A percentile compares a stretch with the other conserved stretches of the same genome.
Evolutionary conservation across 1,139 yeast genomes (phyloP).

Genomic region (Diutina siamensis): DNA sequence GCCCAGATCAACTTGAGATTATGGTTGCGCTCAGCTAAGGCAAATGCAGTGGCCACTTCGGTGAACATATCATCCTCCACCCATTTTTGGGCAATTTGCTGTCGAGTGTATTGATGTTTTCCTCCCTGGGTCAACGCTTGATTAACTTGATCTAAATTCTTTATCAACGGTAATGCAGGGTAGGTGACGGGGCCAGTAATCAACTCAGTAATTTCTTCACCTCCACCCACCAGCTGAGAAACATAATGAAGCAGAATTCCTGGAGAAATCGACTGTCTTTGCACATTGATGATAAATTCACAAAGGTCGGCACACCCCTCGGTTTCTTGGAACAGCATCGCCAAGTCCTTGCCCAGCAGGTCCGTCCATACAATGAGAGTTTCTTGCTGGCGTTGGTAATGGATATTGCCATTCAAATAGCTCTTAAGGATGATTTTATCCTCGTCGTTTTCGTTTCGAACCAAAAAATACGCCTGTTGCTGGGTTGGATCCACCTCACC

Average conservation of each 20-base stretch:
- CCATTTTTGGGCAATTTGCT: constrained; percentile 39
- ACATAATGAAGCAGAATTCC: constrained; percentile 67
- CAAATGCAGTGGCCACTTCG: constrained; percentile 41
- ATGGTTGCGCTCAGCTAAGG: constrained; percentile 40
- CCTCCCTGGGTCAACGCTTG: constrained; percentile 47
- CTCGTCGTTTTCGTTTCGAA: constrained; percentile 57
- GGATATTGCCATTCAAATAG: constrained; percentile 59
- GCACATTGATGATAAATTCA: constrained; percentile 64
- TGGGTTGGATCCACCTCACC: constrained; percentile 43
- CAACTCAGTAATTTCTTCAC: constrained; percentile 52
- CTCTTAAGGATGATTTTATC: constrained; percentile 53
- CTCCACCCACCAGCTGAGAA: constrained; percentile 32
- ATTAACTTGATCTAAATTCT: constrained; percentile 37
- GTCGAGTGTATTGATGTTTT: constrained; percentile 43
- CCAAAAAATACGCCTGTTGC: constrained; percentile 51
- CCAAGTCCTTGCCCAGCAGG: constrained; percentile 64
- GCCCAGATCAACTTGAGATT: constrained; percentile 44
- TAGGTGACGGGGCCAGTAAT: constrained; percentile 69
- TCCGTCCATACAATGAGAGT: constrained; percentile 94
- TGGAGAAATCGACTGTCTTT: constrained; percentile 47
- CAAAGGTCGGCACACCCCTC: constrained; percentile 82
- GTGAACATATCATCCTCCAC: constrained; percentile 40
- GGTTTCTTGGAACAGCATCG: constrained; percentile 84
- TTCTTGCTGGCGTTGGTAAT: constrained; percentile 89
- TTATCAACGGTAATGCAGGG: constrained; percentile 45